Evolutionary conservation across 2,329 filamentous ascomycete genomes (phyloP), one percentile per base, ranked within the genome.

Genomic region (Penicillium concentricum): DNA sequence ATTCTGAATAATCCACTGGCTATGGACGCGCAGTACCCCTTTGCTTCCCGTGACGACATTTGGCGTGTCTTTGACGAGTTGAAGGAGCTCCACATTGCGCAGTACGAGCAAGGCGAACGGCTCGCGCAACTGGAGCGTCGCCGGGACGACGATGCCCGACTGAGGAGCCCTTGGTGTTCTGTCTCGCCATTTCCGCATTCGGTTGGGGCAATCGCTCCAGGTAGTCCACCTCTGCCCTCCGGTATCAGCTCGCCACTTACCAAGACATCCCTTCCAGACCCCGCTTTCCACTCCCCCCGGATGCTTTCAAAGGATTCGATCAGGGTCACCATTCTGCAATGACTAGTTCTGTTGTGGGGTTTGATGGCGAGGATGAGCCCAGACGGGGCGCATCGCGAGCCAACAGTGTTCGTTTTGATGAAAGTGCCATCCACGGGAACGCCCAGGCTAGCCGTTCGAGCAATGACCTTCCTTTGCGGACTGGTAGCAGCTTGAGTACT

Each of bases 361-460:
- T 97, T 7, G 93, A 96, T 62, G 84, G 88, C 5, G 92, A 96
- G 60, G 92, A 97, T 32, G 87, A 91, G 56, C 86, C 91, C 37
- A 85, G 93, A 61, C 91, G 94, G 52, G 91, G 90, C 20, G 89
- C 91, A 18, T 99, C 94, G 18, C 85, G 94, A 66, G 93, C 94
- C 46, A 97, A 97, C 72, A 97, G 94, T 70, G 94, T 99, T 65
- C 90, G 94, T 37, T 99, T 99, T 68, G 94, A 97, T 70, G 93
- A 97, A 72, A 96, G 91, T 69, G 92, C 93, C 15, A 86, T 96
- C 66, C 92, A 96, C 67, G 89, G 91, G 46, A 92, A 92, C 85
- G 88, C 87, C 37, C 91, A 96, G 69, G 86, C 85, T 62, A 90
- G 88, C 57, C 86, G 93, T 43, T 88, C 92, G 54, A 93, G 91